Evolutionary conservation across 768 basidiomycete genomes (phyloP), one percentile per base, ranked within the genome.

Genomic region (Leccinum incarnatum): DNA sequence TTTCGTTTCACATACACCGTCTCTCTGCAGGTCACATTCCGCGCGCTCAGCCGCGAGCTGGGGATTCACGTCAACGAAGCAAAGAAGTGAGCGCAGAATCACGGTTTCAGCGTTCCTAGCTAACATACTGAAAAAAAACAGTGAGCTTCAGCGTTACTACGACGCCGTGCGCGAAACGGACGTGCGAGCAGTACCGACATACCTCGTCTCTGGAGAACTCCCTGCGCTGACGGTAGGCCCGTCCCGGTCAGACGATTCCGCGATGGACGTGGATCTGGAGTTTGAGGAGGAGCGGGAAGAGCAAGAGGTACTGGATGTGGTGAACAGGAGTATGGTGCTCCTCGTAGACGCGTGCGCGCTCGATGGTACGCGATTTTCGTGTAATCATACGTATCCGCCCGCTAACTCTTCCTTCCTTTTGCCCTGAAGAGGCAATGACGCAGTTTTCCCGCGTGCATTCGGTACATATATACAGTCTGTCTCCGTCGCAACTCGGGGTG

Each of bases 41-140:
- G 91, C 37, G 85, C 83, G 5, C 77, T 93, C 51, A 92, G 91
- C 65, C 81, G 89, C 62, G 83, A 82, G 42, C 78, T 90, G 47
- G 77, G 78, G 0, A 78, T 93, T 54, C 87, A 92, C 65, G 89
- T 92, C 66, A 89, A 91, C 70, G 74, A 74, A 37, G 91, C 91
- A 19, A 93, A 92, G 69, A 88, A 85, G 91, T 92, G 53, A 57
- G 67, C 8, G 8, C 29, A n/a, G 9, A 42, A 42, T 42, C 4
- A 0, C 40, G 19, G n/a, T 45, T 45, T 19, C 42, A 45, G 42
- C 42, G 19, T 19, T 45, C 10, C 42, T 19, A 19, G 42, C 42
- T 45, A 19, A 45, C 40, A 42, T 19, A n/a, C 40, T 10, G n/a
- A 45, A 5, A 5, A 42, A 42, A 40, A 25, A 54, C 52, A 93